These are phyloP conservation scores for Colletotrichum chlorophyti DNA, from an alignment of 2,329 filamentous ascomycete genomes.

Conservation along the genomic window DNA sequence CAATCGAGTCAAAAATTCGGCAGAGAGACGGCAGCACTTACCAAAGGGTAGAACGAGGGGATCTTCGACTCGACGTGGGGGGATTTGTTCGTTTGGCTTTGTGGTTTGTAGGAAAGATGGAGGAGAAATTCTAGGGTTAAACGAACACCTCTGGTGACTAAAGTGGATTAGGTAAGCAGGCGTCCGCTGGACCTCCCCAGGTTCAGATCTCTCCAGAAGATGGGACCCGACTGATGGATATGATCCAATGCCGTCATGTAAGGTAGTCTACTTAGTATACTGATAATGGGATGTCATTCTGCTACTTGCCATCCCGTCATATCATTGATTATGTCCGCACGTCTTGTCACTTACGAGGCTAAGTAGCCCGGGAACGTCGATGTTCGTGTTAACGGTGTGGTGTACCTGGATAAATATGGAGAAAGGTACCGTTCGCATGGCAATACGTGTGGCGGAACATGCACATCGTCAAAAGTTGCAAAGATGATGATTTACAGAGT, in stretches of 20 bases:
- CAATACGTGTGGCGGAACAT: too few relatives aligned
- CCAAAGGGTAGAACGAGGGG: constrained; percentile 43
- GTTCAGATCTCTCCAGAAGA: constrained; percentile 8
- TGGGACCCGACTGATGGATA: not conserved
- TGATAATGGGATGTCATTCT: constrained; percentile 5
- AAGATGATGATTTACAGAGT: constrained; percentile 24
- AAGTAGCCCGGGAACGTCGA: not conserved
- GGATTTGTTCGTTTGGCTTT: constrained; percentile 20
- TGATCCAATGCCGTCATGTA: not conserved
- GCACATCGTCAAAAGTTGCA: not conserved
- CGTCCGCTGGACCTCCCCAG: not conserved
- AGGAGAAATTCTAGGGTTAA: constrained; percentile 55
- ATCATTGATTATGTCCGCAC: too few relatives aligned
- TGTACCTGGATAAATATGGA: too few relatives aligned
- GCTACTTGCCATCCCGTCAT: too few relatives aligned
- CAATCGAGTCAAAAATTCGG: constrained; percentile 13
- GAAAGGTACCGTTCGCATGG: too few relatives aligned
- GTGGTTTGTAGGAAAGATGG: constrained; percentile 36
- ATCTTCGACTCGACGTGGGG: constrained; percentile 17
- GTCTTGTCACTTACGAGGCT: not conserved
- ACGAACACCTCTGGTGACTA: constrained; percentile 43
- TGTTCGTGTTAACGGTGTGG: too few relatives aligned
- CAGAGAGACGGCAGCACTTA: constrained; percentile 37
- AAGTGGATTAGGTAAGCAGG: constrained; percentile 48
- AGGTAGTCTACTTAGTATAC: too few relatives aligned